Evolutionary conservation across 495 filamentous ascomycete genomes (phyloP).

Genomic region (Penicillium herquei): DNA sequence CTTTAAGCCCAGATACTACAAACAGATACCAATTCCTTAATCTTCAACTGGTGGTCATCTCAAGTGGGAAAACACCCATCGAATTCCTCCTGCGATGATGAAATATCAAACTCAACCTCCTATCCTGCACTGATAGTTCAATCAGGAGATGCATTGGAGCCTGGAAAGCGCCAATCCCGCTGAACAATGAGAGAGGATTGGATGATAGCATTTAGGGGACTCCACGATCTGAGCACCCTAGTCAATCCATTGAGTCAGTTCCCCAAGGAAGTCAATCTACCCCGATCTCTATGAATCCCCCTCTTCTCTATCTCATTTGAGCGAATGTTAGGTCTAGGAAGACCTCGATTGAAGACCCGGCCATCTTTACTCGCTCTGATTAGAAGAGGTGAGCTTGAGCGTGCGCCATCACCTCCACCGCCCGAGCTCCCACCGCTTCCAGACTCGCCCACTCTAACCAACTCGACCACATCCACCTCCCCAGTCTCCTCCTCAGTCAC

Average conservation of each 20-base stretch:
- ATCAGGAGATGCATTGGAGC: constrained; percentile 1
- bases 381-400: constrained; percentile 33
- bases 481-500: constrained; percentile 36
- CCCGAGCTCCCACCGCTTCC: constrained; percentile 54
- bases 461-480: constrained; percentile 40
- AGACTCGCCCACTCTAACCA: constrained; percentile 38
- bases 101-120: background rate
- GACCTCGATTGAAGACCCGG: constrained; percentile 64
- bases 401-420: constrained; percentile 35
- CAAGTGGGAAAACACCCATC: no score
- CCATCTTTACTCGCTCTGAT: constrained; percentile 74
- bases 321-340: constrained; percentile 58
- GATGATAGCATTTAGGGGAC: constrained; percentile 15
- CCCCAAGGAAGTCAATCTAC: background rate
- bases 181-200: constrained; percentile 14
- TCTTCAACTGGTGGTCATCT: no score
- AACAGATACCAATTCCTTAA: no score
- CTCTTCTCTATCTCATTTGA: background rate
- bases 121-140: background rate
- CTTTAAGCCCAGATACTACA: no score
- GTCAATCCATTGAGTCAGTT: constrained; percentile 2
- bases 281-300: background rate
- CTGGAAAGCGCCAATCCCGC: constrained; percentile 11
- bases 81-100: no score
- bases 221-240: constrained; percentile 17